Conservation (phyloP, 1,284 basidiomycete species). For the Amylostereum areolatum region DNA sequence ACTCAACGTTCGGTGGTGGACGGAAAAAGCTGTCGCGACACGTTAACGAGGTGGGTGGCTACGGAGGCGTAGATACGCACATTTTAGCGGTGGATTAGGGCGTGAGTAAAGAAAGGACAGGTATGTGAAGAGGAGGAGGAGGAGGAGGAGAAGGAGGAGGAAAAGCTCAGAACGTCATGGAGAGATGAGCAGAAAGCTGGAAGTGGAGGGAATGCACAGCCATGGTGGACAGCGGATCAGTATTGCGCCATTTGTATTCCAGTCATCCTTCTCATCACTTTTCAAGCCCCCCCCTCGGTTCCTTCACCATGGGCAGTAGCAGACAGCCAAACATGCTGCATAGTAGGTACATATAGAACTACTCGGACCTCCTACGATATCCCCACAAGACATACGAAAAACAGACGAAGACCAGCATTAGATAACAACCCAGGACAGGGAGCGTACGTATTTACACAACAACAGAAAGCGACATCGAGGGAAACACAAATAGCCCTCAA, state of each 20-base stretch:
- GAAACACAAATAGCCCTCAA: conserved; percentile 28
- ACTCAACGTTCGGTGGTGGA: conserved; percentile 78
- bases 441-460: conserved; percentile 1
- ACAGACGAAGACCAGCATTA: no score
- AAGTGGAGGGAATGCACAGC: background rate
- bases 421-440: background rate
- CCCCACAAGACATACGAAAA: no score
- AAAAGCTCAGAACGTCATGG: background rate
- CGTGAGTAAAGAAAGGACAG: no score
- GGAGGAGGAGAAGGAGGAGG: background rate
- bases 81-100: conserved; percentile 1
- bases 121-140: background rate
- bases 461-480: conserved; percentile 5
- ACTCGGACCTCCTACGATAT: no score
- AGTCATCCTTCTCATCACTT: no score
- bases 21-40: conserved; percentile 52
- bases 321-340: no score
- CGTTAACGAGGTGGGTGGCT: no score
- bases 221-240: no score
- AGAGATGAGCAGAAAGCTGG: background rate
- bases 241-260: no score
- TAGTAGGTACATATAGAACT: no score
- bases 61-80: background rate
- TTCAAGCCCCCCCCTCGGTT: no score
- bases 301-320: no score